These are phyloP conservation scores for Plasmodium adleri DNA, from an alignment of 169 alveolate species.

Conservation along the genomic window DNA sequence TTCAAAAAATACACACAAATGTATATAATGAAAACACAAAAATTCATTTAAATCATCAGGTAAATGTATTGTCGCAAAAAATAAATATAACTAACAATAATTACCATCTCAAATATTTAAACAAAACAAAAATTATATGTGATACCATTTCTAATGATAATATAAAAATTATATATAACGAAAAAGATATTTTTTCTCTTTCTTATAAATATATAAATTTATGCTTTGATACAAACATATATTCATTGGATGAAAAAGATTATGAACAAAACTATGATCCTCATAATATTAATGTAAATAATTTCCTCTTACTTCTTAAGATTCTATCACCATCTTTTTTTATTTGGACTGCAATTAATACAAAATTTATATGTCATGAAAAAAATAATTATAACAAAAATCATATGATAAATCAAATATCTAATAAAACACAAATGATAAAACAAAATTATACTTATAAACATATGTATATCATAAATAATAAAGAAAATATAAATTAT, in stretches of 20 bases:
- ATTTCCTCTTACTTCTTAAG: slow-evolving; percentile 57
- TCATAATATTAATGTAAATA: slow-evolving; percentile 49
- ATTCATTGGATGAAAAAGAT: slow-evolving; percentile 15
- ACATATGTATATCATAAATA: slow-evolving; percentile 11
- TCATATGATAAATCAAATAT: not conserved
- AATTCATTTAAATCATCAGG: no score
- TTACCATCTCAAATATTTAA: not conserved
- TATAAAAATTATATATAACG: slow-evolving; percentile 30
- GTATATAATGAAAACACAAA: no score
- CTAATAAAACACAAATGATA: not conserved
- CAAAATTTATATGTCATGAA: not conserved
- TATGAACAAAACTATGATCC: slow-evolving; percentile 30
- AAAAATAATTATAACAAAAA: not conserved
- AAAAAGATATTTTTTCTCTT: not conserved
- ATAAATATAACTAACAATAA: not conserved
- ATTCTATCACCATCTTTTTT: slow-evolving; percentile 65
- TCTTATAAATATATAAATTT: slow-evolving; percentile 14
- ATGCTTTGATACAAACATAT: slow-evolving; percentile 43
- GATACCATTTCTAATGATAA: slow-evolving; percentile 8
- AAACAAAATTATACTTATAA: slow-evolving; percentile 13
- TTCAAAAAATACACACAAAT: not conserved
- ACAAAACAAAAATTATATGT: not conserved
- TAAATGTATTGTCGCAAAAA: no score
- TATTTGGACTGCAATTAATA: slow-evolving; percentile 26
- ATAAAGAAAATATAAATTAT: slow-evolving; percentile 11